Evolutionary conservation across 176 grass and related monocot species (phyloP).

Genomic region (Cymbopogon citratus): DNA sequence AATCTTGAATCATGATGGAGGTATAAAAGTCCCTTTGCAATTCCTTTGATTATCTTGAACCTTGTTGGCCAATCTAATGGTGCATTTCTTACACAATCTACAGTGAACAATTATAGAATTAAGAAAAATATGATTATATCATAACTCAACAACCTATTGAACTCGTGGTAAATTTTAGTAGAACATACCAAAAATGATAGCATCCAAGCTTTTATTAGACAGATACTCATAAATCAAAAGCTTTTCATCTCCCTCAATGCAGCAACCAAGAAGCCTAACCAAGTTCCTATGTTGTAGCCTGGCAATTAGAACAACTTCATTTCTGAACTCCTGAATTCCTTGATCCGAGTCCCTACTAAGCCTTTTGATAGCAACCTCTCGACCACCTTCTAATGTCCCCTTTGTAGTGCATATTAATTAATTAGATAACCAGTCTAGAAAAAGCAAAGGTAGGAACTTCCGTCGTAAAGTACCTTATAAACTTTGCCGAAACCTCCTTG

Average conservation of each 20-base stretch:
- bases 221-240: slow-evolving; percentile 40
- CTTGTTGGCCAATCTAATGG: background rate
- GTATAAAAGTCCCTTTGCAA: slow-evolving; percentile 46
- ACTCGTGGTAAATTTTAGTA: background rate
- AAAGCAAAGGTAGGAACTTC: background rate
- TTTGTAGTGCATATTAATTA: background rate
- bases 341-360: slow-evolving; percentile 33
- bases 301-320: slow-evolving; percentile 32
- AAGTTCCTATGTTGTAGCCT: slow-evolving; percentile 31
- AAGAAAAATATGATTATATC: too few relatives aligned
- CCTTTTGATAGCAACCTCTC: slow-evolving; percentile 46
- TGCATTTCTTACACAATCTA: too few relatives aligned
- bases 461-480: slow-evolving; percentile 17
- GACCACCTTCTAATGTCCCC: slow-evolving; percentile 17
- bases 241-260: slow-evolving; percentile 38
- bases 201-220: slow-evolving; percentile 30
- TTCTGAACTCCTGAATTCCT: slow-evolving; percentile 23
- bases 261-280: slow-evolving; percentile 34
- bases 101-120: too few relatives aligned
- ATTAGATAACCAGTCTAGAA: background rate
- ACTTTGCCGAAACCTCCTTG: slow-evolving; percentile 36
- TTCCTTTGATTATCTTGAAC: slow-evolving; percentile 36
- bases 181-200: slow-evolving; percentile 18
- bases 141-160: too few relatives aligned
- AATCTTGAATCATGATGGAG: slow-evolving; percentile 32